Evolutionary conservation across 441 rosid species (phyloP), one percentile per base, ranked within the genome.

Genomic region (Populus hybrid): DNA sequence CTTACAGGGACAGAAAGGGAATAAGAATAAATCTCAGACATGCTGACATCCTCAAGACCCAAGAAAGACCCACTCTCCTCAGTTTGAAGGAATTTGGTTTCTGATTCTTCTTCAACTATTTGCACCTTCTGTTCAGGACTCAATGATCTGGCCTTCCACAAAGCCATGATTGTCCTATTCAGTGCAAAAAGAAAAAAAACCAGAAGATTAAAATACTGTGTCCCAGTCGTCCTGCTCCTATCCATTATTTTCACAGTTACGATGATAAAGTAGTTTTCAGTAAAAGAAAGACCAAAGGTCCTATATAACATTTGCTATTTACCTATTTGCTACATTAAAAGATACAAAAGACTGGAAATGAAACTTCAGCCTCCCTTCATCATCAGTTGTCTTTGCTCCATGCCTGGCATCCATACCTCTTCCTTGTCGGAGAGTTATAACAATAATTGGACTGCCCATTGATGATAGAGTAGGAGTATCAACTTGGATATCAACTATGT

Each of bases 321-420:
- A 95, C 99, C 97, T 87, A 84, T 90, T 89, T 20, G 97, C 98
- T 64, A 90, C 90, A 82, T 83, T 91, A 86, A 88, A 94, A 86
- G 97, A 95, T 77, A 94, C 98, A 82, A 95, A 95, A 35, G 97
- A 94, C 79, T 95, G 99, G 82, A 92, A 95, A 83, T 92, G 88
- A 81, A 90, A 95, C 83, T 90, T 94, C 82, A 94, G 92, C 86
- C 98, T 90, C 84, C 97, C 99, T 85, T 93, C 97, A 79, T 82
- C 93, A 82, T 95, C 99, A 73, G 85, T 92, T 28, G 88, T 80
- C 85, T 87, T 95, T 59, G 99, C 99, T 35, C 99, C 98, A 34
- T 92, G 92, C 82, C 86, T 87, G 65, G 99, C 98, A 73, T 95
- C 98, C 90, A 81, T 86, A 75, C 99, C 98, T 82, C 90, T 90